Evolutionary conservation across 2,329 filamentous ascomycete species (phyloP).

Genomic region (Thielaviopsis punctulata): DNA sequence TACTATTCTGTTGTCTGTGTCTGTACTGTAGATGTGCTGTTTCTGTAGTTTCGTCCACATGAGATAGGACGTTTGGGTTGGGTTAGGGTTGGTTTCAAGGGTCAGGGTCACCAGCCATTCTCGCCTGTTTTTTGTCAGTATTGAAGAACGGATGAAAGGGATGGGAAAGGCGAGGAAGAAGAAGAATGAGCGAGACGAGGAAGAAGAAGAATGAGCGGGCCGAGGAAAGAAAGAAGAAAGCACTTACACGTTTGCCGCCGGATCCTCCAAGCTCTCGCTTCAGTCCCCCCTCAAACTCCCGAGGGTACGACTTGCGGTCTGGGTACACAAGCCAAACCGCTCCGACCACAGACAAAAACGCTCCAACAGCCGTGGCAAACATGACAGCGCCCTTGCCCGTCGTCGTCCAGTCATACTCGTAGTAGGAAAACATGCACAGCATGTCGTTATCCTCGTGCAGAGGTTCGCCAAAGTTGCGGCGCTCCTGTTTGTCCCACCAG

Average conservation of each 20-base stretch:
- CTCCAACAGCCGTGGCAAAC: slow-evolving; percentile 47
- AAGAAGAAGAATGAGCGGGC: not conserved
- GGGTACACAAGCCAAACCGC: slow-evolving; percentile 54
- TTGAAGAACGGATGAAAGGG: too few relatives aligned
- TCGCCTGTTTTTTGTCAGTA: slow-evolving; percentile 26
- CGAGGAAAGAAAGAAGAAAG: not conserved
- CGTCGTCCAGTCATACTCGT: slow-evolving; percentile 72
- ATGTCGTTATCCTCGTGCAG: slow-evolving; percentile 94
- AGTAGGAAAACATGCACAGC: slow-evolving; percentile 72
- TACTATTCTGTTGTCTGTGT: not conserved
- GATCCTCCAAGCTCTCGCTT: slow-evolving; percentile 59
- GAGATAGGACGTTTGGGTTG: slow-evolving; percentile 8
- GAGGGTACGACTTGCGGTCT: slow-evolving; percentile 50
- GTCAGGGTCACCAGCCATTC: slow-evolving; percentile 36
- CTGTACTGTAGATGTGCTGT: not conserved
- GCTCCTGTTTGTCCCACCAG: slow-evolving; percentile 97
- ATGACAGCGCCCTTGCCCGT: slow-evolving; percentile 53
- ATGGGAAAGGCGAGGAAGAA: too few relatives aligned
- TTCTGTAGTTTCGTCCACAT: not conserved
- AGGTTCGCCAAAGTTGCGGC: slow-evolving; percentile 90
- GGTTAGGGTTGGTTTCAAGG: slow-evolving; percentile 20
- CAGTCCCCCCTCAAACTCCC: slow-evolving; percentile 53
- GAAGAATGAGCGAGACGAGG: too few relatives aligned
- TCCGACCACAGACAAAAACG: slow-evolving; percentile 47
- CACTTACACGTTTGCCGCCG: slow-evolving; percentile 46